A percentile compares a stretch with the other conserved stretches of the same genome.
Evolutionary conservation across 192 early-diverging fungal genomes (phyloP).

Genomic region (Mortierella hygrophila): DNA sequence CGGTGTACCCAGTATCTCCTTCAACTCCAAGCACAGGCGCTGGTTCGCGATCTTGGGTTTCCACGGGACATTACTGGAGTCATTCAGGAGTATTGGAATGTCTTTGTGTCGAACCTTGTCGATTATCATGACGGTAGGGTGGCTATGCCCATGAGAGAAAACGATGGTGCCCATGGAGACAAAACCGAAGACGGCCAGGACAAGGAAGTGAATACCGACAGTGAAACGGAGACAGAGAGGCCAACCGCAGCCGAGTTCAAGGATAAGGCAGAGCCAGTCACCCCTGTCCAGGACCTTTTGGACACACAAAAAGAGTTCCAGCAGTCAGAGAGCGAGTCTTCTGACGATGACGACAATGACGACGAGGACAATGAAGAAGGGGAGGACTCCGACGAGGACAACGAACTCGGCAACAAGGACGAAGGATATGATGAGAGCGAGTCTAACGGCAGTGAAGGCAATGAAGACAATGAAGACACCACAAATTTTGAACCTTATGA

Average conservation of each 20-base stretch:
- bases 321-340: constrained; percentile 6
- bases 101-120: constrained; percentile 11
- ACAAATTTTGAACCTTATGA: not conserved
- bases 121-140: constrained; percentile 7
- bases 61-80: constrained; percentile 34
- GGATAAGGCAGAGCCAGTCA: constrained; percentile 1
- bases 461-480: not conserved
- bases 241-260: constrained; percentile 8
- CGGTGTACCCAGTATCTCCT: constrained; percentile 27
- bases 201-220: not conserved
- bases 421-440: not conserved
- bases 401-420: not conserved
- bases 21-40: constrained; percentile 14
- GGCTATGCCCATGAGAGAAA: not conserved
- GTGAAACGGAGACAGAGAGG: not conserved
- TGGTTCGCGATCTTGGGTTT: constrained; percentile 34
- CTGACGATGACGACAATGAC: constrained; percentile 4
- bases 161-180: not conserved
- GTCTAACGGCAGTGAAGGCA: not conserved
- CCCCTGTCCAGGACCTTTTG: not conserved
- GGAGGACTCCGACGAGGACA: not conserved
- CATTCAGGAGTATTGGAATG: constrained; percentile 33
- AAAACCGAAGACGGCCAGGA: not conserved
- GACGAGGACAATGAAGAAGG: not conserved
- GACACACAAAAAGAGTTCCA: constrained; percentile 31